Evolutionary conservation across 768 basidiomycete genomes (phyloP), one percentile per base, ranked within the genome.

Genomic region (Tricholoma bakamatsutake): DNA sequence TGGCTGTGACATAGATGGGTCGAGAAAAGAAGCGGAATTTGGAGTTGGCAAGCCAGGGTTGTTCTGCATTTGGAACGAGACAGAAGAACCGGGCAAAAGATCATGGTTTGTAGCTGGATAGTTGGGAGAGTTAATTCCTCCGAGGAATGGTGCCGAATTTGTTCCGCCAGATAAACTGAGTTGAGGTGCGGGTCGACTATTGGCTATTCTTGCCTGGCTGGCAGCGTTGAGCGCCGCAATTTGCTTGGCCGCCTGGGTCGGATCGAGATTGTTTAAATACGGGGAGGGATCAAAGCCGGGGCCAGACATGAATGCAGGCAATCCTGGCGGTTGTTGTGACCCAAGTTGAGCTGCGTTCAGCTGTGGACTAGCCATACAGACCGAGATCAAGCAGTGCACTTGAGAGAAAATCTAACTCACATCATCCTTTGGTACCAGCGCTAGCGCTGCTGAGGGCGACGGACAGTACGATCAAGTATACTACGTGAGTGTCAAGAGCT

Each of bases 171-270:
- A 67, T 55, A 75, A 59, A 62, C 64, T 62, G 50, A 69, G 63
- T 53, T 68, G 61, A 55, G 72, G 54, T 52, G 69, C 60, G 48
- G 66, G 67, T 56, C 73, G 69, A 70, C 74, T 77, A 60, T 80
- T 82, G 64, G 80, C 72, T 61, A 81, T 78, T 71, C 83, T 76
- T 65, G 82, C 80, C 62, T 81, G 77, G 61, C 76, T 83, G 49
- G 77, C 85, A 53, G 80, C 84, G 62, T 77, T 83, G 61, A 91
- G 80, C 9, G 85, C 85, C 30, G 87, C 86, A 81, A 90, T 87
- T 72, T 92, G 90, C 69, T 90, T 92, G 56, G 85, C 85, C 50
- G 78, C 82, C 45, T 82, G 77, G 50, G 79, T 77, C 57, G 85
- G 75, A 69, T 91, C 87, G 60, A 89, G 75, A 64, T 71, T 70